These are phyloP conservation scores for Akanthomyces lecanii DNA, from an alignment of 2,329 filamentous ascomycete species.

Conservation along the genomic window DNA sequence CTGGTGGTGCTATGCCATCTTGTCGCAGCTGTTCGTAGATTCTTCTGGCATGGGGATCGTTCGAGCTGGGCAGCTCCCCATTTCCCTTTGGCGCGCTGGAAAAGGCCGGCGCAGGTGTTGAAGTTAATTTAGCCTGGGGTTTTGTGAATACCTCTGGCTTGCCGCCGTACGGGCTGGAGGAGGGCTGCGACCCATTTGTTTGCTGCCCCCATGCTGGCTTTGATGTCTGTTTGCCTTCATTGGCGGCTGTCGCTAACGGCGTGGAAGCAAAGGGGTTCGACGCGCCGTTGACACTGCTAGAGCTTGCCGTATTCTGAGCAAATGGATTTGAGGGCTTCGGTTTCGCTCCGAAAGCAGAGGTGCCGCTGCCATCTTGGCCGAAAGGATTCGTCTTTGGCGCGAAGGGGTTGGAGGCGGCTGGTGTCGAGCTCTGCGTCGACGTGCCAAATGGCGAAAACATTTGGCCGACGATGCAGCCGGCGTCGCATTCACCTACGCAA, in stretches of 20 bases:
- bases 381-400: slow-evolving; percentile 30
- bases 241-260: neutral
- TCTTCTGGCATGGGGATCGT: slow-evolving; percentile 43
- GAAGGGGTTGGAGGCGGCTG: slow-evolving; percentile 33
- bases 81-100: neutral
- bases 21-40: slow-evolving; percentile 51
- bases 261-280: slow-evolving; percentile 13
- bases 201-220: neutral
- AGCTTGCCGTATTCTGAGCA: slow-evolving; percentile 27
- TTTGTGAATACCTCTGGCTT: slow-evolving; percentile 17
- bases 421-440: slow-evolving; percentile 32
- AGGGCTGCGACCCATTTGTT: neutral
- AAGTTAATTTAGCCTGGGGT: slow-evolving; percentile 19
- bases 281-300: slow-evolving; percentile 19
- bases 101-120: slow-evolving; percentile 19
- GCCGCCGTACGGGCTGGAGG: neutral
- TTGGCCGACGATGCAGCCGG: slow-evolving; percentile 37
- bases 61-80: slow-evolving; percentile 21
- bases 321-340: slow-evolving; percentile 24
- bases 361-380: slow-evolving; percentile 29
- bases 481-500: slow-evolving; percentile 35
- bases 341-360: slow-evolving; percentile 19
- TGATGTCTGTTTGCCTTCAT: neutral
- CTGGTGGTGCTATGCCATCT: slow-evolving; percentile 50
- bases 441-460: slow-evolving; percentile 37